Percentiles rank a stretch among this genome's conserved stretches.
Conservation (phyloP, 352 stramenopile species). For the Paralagenidium karlingii region DNA sequence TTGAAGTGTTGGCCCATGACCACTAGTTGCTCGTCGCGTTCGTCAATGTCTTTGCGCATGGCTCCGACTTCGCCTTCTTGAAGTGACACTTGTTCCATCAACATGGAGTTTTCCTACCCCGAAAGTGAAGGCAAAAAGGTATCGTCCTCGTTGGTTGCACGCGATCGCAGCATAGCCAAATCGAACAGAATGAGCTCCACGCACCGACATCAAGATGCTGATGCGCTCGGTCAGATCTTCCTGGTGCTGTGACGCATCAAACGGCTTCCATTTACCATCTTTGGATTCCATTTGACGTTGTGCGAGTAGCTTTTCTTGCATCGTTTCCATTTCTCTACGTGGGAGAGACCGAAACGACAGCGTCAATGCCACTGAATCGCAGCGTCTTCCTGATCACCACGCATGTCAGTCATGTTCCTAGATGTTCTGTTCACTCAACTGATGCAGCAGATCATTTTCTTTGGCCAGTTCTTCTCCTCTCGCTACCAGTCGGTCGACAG, state of each 20-base stretch:
- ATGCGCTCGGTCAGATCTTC: slow-evolving; percentile 66
- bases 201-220: slow-evolving; percentile 64
- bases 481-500: slow-evolving; percentile 30
- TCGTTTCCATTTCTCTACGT: slow-evolving; percentile 40
- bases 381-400: too few relatives aligned
- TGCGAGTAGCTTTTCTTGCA: slow-evolving; percentile 35
- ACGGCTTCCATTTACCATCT: slow-evolving; percentile 21
- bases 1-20: slow-evolving; percentile 68
- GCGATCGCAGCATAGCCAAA: not conserved
- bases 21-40: slow-evolving; percentile 56
- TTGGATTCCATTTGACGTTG: slow-evolving; percentile 24
- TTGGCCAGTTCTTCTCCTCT: slow-evolving; percentile 36
- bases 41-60: slow-evolving; percentile 47
- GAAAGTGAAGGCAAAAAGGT: not conserved
- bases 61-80: slow-evolving; percentile 53
- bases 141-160: not conserved
- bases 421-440: slow-evolving; percentile 15
- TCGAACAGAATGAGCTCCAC: not conserved
- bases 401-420: too few relatives aligned
- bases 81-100: slow-evolving; percentile 73
- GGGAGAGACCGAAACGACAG: not conserved
- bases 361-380: not conserved
- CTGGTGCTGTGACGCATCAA: slow-evolving; percentile 39
- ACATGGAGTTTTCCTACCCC: slow-evolving; percentile 53
- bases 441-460: slow-evolving; percentile 50